Percentiles rank a stretch among this genome's conserved stretches.
These are phyloP conservation scores for Periconia sp. DNA, from an alignment of 2,329 filamentous ascomycete genomes.

Conservation along the genomic window DNA sequence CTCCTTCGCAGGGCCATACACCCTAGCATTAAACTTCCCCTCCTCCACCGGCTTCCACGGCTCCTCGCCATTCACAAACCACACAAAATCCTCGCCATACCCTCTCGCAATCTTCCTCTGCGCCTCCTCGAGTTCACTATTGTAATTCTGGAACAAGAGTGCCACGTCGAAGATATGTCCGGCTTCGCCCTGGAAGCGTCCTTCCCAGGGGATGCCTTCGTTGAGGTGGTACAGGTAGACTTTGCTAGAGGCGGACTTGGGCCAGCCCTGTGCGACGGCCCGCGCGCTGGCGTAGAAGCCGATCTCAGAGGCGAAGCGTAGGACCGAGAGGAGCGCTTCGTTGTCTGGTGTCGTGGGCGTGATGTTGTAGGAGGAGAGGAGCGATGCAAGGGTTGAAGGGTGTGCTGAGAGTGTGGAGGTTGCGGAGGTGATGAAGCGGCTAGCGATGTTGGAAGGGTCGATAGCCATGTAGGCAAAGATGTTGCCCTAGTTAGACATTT, in stretches of 20 bases:
- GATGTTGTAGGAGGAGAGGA: conserved; percentile 47
- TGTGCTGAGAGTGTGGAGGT: conserved; percentile 29
- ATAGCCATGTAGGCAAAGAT: conserved; percentile 29
- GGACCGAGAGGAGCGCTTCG: conserved; percentile 45
- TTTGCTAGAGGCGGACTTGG: conserved; percentile 25
- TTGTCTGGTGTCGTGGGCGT: conserved; percentile 40
- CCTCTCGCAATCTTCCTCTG: conserved; percentile 24
- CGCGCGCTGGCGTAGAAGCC: conserved; percentile 49
- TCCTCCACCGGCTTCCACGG: conserved; percentile 33
- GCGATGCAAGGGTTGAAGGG: conserved; percentile 16
- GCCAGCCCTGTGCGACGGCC: conserved; percentile 44
- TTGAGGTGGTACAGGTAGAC: conserved; percentile 40
- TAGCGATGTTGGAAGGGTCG: conserved; percentile 31
- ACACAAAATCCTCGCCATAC: conserved; percentile 35
- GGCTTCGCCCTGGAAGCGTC: conserved; percentile 35
- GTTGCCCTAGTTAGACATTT: conserved; percentile 26
- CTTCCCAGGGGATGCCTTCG: conserved; percentile 39
- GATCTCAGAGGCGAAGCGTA: conserved; percentile 51
- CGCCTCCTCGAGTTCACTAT: conserved; percentile 24
- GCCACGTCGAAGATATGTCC: conserved; percentile 39
- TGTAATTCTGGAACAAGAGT: conserved; percentile 39
- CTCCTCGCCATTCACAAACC: conserved; percentile 35
- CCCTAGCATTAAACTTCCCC: conserved; percentile 23
- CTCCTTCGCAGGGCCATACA: conserved; percentile 33
- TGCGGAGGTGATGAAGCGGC: conserved; percentile 38